Conservation (phyloP, 2,329 filamentous ascomycete genomes). For the Curvularia sp. region DNA sequence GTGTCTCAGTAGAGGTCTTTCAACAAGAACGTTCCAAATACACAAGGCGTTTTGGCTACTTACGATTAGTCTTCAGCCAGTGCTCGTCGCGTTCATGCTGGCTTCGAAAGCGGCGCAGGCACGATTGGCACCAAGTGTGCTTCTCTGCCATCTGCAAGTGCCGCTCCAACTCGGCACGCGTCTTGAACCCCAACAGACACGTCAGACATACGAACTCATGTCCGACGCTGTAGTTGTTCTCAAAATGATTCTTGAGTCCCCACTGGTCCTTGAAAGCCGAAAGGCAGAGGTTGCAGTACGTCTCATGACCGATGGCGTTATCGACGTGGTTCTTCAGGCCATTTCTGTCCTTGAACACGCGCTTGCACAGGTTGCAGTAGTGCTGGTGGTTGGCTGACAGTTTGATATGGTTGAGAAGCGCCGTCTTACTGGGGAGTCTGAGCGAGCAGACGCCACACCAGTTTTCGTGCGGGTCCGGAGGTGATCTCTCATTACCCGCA, state of each 20-base stretch:
- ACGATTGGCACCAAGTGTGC: constrained; percentile 43
- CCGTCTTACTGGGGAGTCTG: constrained; percentile 33
- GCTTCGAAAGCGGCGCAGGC: constrained; percentile 37
- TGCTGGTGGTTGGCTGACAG: constrained; percentile 34
- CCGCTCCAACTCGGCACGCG: constrained; percentile 27
- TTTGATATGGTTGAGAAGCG: constrained; percentile 39
- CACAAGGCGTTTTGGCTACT: not conserved
- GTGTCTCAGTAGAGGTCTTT: not conserved
- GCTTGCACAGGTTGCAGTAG: constrained; percentile 49
- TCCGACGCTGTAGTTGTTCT: constrained; percentile 41
- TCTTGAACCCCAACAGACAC: constrained; percentile 39
- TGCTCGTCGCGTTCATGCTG: constrained; percentile 45
- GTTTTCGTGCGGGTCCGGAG: constrained; percentile 33
- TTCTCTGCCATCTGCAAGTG: constrained; percentile 37
- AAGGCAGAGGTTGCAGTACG: constrained; percentile 45
- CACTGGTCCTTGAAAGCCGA: constrained; percentile 45
- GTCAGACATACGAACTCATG: constrained; percentile 41
- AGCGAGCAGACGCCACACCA: constrained; percentile 45
- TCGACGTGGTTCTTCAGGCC: constrained; percentile 48
- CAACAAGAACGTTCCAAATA: not conserved
- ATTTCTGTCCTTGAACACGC: constrained; percentile 46
- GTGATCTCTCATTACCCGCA: constrained; percentile 19
- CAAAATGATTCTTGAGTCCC: constrained; percentile 45
- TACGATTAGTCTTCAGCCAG: constrained; percentile 40
- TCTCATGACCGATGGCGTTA: constrained; percentile 37